These are phyloP conservation scores for Paspalum notatum DNA, from an alignment of 176 grass and related monocot species.

Conservation along the genomic window DNA sequence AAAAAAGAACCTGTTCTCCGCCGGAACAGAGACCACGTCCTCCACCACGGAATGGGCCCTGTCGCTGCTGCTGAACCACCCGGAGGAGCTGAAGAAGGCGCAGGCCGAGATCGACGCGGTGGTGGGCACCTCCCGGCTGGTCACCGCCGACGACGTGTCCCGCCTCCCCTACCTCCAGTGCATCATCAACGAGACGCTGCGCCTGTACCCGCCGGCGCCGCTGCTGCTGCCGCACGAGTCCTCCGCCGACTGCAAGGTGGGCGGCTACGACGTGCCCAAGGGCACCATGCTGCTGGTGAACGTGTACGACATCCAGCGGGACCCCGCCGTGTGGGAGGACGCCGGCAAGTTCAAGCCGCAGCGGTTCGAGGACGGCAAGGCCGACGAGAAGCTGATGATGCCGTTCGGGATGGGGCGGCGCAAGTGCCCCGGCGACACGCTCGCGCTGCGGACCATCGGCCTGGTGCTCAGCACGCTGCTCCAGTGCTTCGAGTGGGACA, in stretches of 20 bases:
- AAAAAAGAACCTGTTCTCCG: background rate
- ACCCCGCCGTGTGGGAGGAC: constrained; percentile 37
- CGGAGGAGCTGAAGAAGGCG: background rate
- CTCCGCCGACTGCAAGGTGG: constrained; percentile 38
- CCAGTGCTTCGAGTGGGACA: constrained; percentile 15
- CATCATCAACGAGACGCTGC: constrained; percentile 52
- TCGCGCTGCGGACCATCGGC: background rate
- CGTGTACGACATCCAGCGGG: constrained; percentile 51
- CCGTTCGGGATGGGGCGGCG: constrained; percentile 17
- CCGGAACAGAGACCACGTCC: constrained; percentile 20
- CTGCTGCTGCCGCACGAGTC: constrained; percentile 55
- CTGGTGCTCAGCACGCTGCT: background rate
- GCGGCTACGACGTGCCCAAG: constrained; percentile 42
- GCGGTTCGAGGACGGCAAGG: constrained; percentile 34
- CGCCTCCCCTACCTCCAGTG: constrained; percentile 44
- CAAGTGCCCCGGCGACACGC: background rate
- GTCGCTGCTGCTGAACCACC: constrained; percentile 14
- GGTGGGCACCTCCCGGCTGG: constrained; percentile 15
- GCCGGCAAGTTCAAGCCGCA: constrained; percentile 47
- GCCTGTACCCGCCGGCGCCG: constrained; percentile 48
- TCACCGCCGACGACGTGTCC: constrained; percentile 44
- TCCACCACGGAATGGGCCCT: constrained; percentile 10
- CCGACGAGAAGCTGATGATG: background rate
- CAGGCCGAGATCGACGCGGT: background rate
- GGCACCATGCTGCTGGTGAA: constrained; percentile 53